phyloP scores from a whole-genome alignment of 164 flowering plant genomes.

The Sedum album region DNA sequence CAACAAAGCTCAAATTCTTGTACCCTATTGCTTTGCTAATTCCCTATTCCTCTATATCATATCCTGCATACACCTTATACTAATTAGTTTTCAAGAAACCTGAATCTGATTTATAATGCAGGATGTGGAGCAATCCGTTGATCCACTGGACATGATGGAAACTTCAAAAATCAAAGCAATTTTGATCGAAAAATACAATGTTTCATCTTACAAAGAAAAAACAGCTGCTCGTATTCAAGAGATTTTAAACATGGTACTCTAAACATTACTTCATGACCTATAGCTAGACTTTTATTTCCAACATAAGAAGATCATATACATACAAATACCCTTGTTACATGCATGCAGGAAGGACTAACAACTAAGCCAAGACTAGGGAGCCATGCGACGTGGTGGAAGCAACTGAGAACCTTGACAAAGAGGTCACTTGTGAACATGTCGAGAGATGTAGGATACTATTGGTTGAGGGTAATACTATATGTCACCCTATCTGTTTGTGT shows the following conservation, averaged over 20 bases:
- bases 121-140: slow-evolving; percentile 1
- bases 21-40: no score
- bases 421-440: slow-evolving; percentile 49
- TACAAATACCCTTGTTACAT: not conserved
- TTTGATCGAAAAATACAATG: slow-evolving; percentile 16
- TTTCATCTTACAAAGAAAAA: slow-evolving; percentile 13
- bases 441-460: no score
- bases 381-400: slow-evolving; percentile 26
- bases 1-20: no score
- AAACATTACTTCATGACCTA: not conserved
- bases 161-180: slow-evolving; percentile 18
- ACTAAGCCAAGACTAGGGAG: slow-evolving; percentile 13
- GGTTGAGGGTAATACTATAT: slow-evolving; percentile 41
- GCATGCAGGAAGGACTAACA: slow-evolving; percentile 18
- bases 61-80: no score
- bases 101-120: not conserved
- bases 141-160: slow-evolving; percentile 8
- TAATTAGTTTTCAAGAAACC: no score
- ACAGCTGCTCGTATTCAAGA: slow-evolving; percentile 11
- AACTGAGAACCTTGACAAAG: slow-evolving; percentile 29
- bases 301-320: no score
- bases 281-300: no score
- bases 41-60: no score
- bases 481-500: slow-evolving; percentile 16
- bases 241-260: slow-evolving; percentile 13